Percentiles rank a stretch among this genome's conserved stretches.
Evolutionary conservation across 2,329 filamentous ascomycete species (phyloP).

Genomic region (Stagonosporopsis vannaccii): DNA sequence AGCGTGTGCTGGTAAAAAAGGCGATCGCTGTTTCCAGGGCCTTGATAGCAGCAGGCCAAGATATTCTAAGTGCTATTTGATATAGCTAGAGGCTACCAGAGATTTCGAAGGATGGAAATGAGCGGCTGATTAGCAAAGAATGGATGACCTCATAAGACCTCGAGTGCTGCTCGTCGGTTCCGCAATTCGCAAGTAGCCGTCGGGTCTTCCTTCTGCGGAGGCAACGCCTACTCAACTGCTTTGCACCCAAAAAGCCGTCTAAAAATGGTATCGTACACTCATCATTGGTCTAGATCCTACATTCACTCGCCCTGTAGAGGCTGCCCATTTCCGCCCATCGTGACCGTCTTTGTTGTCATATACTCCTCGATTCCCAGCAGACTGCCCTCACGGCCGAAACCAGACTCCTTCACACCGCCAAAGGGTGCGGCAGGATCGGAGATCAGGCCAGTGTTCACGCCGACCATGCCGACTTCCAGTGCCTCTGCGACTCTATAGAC

Average conservation of each 20-base stretch:
- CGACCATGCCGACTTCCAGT: slow-evolving; percentile 86
- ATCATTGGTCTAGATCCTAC: background rate
- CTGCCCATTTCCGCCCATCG: slow-evolving; percentile 67
- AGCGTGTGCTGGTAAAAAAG: no score
- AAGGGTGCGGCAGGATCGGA: slow-evolving; percentile 58
- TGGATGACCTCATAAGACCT: no score
- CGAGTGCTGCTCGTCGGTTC: no score
- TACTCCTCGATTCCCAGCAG: slow-evolving; percentile 60
- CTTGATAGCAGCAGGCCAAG: no score
- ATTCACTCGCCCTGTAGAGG: slow-evolving; percentile 57
- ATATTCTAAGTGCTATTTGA: no score
- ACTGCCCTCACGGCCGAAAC: slow-evolving; percentile 61
- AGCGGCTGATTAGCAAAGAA: no score
- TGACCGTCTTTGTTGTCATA: slow-evolving; percentile 56
- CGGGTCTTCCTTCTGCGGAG: no score
- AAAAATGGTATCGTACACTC: background rate
- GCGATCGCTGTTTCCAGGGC: no score
- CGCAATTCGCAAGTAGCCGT: no score
- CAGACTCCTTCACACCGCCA: slow-evolving; percentile 59
- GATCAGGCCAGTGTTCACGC: slow-evolving; percentile 62
- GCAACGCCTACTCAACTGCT: background rate
- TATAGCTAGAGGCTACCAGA: no score
- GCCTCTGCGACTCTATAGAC: slow-evolving; percentile 68
- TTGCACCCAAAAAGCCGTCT: background rate
- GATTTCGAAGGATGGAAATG: no score